phyloP scores from a whole-genome alignment of 805 yeast species.

The Myxozyma udenii region DNA sequence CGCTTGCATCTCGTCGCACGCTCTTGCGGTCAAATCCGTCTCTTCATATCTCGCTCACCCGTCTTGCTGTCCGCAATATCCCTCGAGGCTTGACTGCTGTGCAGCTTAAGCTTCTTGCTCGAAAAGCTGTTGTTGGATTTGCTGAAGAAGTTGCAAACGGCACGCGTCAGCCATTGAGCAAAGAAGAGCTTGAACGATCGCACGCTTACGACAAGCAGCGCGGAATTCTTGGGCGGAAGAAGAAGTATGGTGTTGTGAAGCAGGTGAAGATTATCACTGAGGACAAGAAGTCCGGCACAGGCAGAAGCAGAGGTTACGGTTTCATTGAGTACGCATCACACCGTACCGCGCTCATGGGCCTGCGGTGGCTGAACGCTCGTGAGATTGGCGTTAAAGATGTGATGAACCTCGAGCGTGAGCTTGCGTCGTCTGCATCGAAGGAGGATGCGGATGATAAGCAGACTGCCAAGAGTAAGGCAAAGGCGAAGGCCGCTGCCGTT shows the following conservation, averaged over 20 bases:
- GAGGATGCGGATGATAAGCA: slow-evolving; percentile 45
- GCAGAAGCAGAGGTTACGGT: slow-evolving; percentile 96
- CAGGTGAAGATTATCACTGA: slow-evolving; percentile 93
- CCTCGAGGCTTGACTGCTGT: slow-evolving; percentile 91
- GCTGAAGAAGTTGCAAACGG: slow-evolving; percentile 81
- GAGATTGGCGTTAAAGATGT: slow-evolving; percentile 48
- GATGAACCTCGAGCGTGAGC: slow-evolving; percentile 40
- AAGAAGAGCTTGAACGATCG: slow-evolving; percentile 84
- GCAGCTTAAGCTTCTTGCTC: slow-evolving; percentile 83
- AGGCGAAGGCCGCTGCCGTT: slow-evolving; percentile 28
- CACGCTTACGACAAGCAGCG: slow-evolving; percentile 58
- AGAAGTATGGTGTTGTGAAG: slow-evolving; percentile 83
- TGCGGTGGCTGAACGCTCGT: slow-evolving; percentile 95
- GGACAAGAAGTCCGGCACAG: slow-evolving; percentile 85
- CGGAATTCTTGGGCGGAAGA: slow-evolving; percentile 61
- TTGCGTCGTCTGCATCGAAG: slow-evolving; percentile 40
- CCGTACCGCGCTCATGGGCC: slow-evolving; percentile 87
- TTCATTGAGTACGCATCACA: slow-evolving; percentile 92
- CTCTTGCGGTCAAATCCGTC: slow-evolving; percentile 88
- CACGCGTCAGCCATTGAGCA: slow-evolving; percentile 76
- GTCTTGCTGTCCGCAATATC: slow-evolving; percentile 89
- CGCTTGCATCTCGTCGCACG: slow-evolving; percentile 78
- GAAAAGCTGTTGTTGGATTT: slow-evolving; percentile 91
- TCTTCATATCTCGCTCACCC: slow-evolving; percentile 86
- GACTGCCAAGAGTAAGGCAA: slow-evolving; percentile 3